Evolutionary conservation across 2,329 filamentous ascomycete genomes (phyloP).

Genomic region (Alternaria ventricosa): DNA sequence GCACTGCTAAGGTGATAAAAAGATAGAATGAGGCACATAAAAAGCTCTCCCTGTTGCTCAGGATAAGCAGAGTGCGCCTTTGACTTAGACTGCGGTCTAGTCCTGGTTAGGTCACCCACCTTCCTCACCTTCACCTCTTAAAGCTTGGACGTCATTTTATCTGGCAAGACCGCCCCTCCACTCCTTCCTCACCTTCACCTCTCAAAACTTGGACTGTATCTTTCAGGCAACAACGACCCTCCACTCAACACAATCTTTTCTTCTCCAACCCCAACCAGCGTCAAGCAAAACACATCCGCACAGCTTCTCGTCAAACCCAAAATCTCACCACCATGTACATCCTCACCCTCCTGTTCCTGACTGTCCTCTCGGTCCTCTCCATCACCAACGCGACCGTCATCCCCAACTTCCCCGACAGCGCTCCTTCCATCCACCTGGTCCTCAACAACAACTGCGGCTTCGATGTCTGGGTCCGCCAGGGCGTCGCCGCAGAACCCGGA

Average conservation of each 20-base stretch:
- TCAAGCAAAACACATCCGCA: not conserved
- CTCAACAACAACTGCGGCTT: not conserved
- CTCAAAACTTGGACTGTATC: not conserved
- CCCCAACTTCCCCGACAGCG: not conserved
- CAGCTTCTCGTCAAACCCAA: not conserved
- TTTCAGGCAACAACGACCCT: not conserved
- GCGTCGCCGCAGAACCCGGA: not conserved
- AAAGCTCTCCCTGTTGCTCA: fast-evolving
- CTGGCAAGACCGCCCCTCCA: not conserved
- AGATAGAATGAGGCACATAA: fast-evolving
- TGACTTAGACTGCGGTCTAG: not conserved
- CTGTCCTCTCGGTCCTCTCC: not conserved
- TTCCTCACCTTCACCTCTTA: not conserved
- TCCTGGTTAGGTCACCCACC: not conserved
- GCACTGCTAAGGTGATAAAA: not conserved
- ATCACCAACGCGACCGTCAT: not conserved
- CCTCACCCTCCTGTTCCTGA: not conserved
- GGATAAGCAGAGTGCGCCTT: not conserved
- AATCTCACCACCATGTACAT: not conserved
- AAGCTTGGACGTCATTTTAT: not conserved
- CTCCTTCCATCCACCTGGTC: not conserved
- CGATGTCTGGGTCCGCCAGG: not conserved
- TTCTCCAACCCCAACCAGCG: not conserved
- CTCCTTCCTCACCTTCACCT: not conserved
- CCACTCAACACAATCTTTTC: not conserved